A percentile compares a stretch with the other conserved stretches of the same genome.
Evolutionary conservation across 2,329 filamentous ascomycete genomes (phyloP).

Genomic region (Penicillium sp.): DNA sequence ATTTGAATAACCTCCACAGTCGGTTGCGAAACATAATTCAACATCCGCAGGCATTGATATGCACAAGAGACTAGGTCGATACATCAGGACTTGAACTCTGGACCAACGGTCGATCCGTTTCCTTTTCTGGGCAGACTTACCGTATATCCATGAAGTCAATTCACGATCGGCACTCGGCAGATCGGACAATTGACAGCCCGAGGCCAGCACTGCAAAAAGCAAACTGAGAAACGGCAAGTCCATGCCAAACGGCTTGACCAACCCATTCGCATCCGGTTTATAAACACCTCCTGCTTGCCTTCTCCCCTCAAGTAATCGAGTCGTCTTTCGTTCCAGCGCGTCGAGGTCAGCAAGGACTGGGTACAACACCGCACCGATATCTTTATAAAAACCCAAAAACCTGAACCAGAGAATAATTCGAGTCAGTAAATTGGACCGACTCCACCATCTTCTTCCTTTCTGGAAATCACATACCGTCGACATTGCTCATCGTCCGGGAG

Average conservation of each 20-base stretch:
- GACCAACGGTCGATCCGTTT: background rate
- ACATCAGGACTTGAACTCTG: slow-evolving; percentile 9
- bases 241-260: slow-evolving; percentile 61
- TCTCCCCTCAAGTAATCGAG: slow-evolving; percentile 56
- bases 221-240: slow-evolving; percentile 62
- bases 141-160: slow-evolving; percentile 66
- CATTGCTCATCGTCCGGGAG: slow-evolving; percentile 60
- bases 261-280: slow-evolving; percentile 50
- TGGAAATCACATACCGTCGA: slow-evolving; percentile 28
- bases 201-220: slow-evolving; percentile 64
- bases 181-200: slow-evolving; percentile 63
- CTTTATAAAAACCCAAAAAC: slow-evolving; percentile 58
- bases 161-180: slow-evolving; percentile 61
- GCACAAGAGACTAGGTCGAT: slow-evolving; percentile 60
- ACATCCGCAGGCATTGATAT: slow-evolving; percentile 66
- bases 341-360: slow-evolving; percentile 59
- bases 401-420: slow-evolving; percentile 33
- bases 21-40: slow-evolving; percentile 66
- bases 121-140: slow-evolving; percentile 40
- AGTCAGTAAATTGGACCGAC: background rate
- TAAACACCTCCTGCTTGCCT: slow-evolving; percentile 47
- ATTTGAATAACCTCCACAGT: slow-evolving; percentile 65
- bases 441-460: background rate
- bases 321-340: slow-evolving; percentile 55
- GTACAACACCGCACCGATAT: slow-evolving; percentile 61